Evolutionary conservation across 2,329 filamentous ascomycete genomes (phyloP).

Genomic region (Aspergillus fructus): DNA sequence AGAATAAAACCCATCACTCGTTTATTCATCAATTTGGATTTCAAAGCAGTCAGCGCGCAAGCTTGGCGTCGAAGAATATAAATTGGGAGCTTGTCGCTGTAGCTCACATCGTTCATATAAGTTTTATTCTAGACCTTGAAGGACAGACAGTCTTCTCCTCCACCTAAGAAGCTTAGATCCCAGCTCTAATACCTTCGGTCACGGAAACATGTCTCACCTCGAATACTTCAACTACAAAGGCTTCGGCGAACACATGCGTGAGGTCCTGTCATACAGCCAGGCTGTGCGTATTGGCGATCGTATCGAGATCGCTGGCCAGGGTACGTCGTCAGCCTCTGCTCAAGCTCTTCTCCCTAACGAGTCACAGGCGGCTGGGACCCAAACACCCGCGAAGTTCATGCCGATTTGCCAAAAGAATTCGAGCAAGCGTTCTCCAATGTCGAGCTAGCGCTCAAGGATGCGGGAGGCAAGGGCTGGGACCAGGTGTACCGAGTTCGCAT

Average conservation of each 20-base stretch:
- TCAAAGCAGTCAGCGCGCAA: too few relatives aligned
- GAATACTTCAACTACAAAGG: constrained; percentile 42
- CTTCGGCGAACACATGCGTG: constrained; percentile 34
- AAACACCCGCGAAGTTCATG: constrained; percentile 20
- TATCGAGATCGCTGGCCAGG: constrained; percentile 42
- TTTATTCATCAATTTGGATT: too few relatives aligned
- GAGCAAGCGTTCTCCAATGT: constrained; percentile 59
- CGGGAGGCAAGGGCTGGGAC: constrained; percentile 50
- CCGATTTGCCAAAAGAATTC: constrained; percentile 47
- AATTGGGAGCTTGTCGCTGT: too few relatives aligned
- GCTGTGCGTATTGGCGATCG: constrained; percentile 50
- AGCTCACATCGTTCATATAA: too few relatives aligned
- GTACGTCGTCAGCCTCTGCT: constrained; percentile 6
- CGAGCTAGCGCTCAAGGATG: constrained; percentile 50
- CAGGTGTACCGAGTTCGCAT: constrained; percentile 53
- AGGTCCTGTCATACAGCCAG: constrained; percentile 46
- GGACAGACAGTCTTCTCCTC: too few relatives aligned
- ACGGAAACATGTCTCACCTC: constrained; percentile 35
- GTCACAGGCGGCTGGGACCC: constrained; percentile 37
- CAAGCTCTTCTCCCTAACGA: not conserved
- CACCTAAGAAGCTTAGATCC: too few relatives aligned
- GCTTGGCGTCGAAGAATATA: too few relatives aligned
- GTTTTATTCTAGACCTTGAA: too few relatives aligned
- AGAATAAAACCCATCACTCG: too few relatives aligned
- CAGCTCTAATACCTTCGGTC: not conserved